phyloP scores from a whole-genome alignment of 768 basidiomycete genomes.

The Boletus speciosus region DNA sequence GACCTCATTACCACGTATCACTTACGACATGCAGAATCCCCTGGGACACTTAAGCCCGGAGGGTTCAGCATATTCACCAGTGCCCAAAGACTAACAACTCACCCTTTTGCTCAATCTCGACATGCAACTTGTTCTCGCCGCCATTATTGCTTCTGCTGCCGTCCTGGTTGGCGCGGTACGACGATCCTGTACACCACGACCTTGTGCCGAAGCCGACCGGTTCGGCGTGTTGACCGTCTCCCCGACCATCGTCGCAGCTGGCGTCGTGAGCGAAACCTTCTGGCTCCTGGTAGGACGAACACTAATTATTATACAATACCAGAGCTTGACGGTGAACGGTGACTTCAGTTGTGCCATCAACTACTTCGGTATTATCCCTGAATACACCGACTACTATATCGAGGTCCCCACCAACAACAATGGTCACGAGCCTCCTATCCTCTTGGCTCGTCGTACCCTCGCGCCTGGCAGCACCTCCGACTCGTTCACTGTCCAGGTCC shows the following conservation, averaged over 20 bases:
- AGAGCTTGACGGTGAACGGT: constrained; percentile 21
- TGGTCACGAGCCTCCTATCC: constrained; percentile 29
- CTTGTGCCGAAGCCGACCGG: constrained; percentile 21
- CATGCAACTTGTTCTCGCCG: constrained; percentile 19
- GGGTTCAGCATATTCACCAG: not conserved
- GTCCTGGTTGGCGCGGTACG: constrained; percentile 18
- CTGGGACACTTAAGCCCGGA: constrained; percentile 7
- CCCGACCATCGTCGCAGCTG: constrained; percentile 23
- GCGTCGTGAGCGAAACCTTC: constrained; percentile 18
- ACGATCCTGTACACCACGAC: not conserved
- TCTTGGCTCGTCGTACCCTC: constrained; percentile 23
- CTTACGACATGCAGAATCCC: not conserved
- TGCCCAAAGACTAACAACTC: not conserved
- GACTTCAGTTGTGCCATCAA: constrained; percentile 28
- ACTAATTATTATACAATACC: not conserved
- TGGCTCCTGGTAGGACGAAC: not conserved
- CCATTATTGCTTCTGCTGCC: constrained; percentile 8
- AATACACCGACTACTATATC: constrained; percentile 32
- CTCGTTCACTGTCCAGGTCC: constrained; percentile 20
- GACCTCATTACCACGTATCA: not conserved
- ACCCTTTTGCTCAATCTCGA: not conserved
- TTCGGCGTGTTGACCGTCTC: constrained; percentile 20
- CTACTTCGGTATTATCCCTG: constrained; percentile 12
- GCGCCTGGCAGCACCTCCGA: constrained; percentile 3
- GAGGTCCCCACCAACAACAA: constrained; percentile 33